Conservation (phyloP, 2,329 filamentous ascomycete species). For the Cladosporium sp. region DNA sequence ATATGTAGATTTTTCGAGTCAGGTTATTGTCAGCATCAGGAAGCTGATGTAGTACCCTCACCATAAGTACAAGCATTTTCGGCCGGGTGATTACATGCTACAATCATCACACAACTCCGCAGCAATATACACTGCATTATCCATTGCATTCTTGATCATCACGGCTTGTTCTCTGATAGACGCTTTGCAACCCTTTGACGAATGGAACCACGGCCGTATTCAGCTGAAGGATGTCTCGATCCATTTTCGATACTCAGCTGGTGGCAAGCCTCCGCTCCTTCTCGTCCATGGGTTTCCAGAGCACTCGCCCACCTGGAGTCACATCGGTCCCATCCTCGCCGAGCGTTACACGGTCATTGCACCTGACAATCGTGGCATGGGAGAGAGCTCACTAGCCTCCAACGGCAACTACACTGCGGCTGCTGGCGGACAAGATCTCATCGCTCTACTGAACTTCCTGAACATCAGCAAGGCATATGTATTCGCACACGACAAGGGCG, state of each 20-base stretch:
- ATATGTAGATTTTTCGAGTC: too few relatives aligned
- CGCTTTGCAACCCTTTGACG: constrained; percentile 9
- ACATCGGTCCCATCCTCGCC: constrained; percentile 39
- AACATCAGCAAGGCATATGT: constrained; percentile 33
- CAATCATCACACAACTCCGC: not conserved
- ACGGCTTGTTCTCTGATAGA: not conserved
- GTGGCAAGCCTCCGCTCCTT: constrained; percentile 13
- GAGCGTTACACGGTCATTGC: constrained; percentile 44
- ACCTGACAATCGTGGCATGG: constrained; percentile 40
- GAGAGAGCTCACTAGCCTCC: constrained; percentile 25
- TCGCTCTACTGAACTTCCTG: constrained; percentile 27
- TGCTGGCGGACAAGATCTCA: constrained; percentile 27
- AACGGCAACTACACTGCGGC: constrained; percentile 34
- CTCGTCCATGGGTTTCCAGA: constrained; percentile 15
- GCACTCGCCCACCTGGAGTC: constrained; percentile 27
- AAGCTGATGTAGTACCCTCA: too few relatives aligned
- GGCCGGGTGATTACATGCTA: not conserved
- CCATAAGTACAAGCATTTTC: not conserved
- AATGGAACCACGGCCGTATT: constrained; percentile 14
- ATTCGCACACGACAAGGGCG: constrained; percentile 46
- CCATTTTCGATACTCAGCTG: constrained; percentile 16
- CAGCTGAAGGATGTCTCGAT: constrained; percentile 13
- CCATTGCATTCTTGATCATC: not conserved
- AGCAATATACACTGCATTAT: not conserved
- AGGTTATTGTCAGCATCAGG: too few relatives aligned